These are phyloP conservation scores for Solanum etuberosum DNA, from an alignment of 257 asterid species.

Conservation along the genomic window DNA sequence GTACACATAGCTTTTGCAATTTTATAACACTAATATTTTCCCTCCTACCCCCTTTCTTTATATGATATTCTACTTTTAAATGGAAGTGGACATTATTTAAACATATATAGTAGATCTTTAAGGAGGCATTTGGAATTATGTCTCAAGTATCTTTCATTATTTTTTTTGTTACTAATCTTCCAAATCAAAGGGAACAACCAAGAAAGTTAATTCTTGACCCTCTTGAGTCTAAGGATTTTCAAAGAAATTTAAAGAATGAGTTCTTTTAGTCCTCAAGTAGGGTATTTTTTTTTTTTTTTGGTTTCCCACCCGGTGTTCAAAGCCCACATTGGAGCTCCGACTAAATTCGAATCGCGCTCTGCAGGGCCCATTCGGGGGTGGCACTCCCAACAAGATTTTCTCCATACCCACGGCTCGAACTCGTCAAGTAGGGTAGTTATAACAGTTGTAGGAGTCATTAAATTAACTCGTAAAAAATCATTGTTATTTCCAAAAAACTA, in stretches of 20 bases:
- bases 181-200: neutral
- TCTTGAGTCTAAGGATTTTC: neutral
- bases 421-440: neutral
- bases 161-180: neutral
- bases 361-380: no score
- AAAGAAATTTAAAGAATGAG: neutral
- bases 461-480: neutral
- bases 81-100: neutral
- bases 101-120: neutral
- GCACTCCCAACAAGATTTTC: no score
- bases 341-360: no score
- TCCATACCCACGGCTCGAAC: no score
- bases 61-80: neutral
- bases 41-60: neutral
- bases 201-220: neutral
- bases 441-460: neutral
- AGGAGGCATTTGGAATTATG: neutral
- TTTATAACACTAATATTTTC: neutral
- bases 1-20: neutral
- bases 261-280: neutral
- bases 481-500: neutral
- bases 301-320: no score
- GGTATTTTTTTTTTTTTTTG: no score
- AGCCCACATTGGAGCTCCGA: no score
- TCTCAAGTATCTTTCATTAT: neutral